These are phyloP conservation scores for Aspergillus wentii DNA, from an alignment of 495 filamentous ascomycete genomes.

Conservation along the genomic window DNA sequence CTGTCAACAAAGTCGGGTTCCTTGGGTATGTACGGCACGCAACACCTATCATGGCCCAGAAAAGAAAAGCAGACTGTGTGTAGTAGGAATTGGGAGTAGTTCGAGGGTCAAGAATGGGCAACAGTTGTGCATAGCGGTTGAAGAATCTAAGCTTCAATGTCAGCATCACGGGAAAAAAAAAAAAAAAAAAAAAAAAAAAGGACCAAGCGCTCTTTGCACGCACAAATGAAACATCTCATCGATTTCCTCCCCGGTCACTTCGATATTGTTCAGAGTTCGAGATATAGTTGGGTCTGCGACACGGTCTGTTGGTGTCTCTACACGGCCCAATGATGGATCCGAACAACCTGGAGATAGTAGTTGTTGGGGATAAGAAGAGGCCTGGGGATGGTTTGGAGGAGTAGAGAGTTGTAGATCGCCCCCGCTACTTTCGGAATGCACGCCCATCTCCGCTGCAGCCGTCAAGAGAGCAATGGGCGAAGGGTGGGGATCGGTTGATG, in stretches of 20 bases:
- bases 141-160: conserved; percentile 36
- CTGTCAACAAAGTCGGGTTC: conserved; percentile 39
- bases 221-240: conserved; percentile 35
- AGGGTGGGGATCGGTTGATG: conserved; percentile 14
- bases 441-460: conserved; percentile 26
- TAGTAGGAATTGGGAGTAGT: conserved; percentile 39
- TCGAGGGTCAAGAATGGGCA: conserved; percentile 39
- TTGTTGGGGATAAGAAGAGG: conserved; percentile 13
- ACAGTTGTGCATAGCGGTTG: conserved; percentile 36
- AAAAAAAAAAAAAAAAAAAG: too few species aligned
- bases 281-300: conserved; percentile 14
- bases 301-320: conserved; percentile 2
- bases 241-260: conserved; percentile 26
- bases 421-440: neutral
- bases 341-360: conserved; percentile 10
- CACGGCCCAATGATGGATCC: conserved; percentile 3
- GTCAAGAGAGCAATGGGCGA: conserved; percentile 27
- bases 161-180: too few species aligned
- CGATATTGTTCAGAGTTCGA: conserved; percentile 24
- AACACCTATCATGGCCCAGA: conserved; percentile 44
- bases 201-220: neutral
- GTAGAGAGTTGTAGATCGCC: conserved; percentile 1
- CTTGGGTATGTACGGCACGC: conserved; percentile 29
- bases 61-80: conserved; percentile 41
- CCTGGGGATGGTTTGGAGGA: conserved; percentile 10